Percentiles rank a stretch among this genome's conserved stretches.
These are phyloP conservation scores for Amylocarpus encephaloides DNA, from an alignment of 2,329 filamentous ascomycete species.

Conservation along the genomic window DNA sequence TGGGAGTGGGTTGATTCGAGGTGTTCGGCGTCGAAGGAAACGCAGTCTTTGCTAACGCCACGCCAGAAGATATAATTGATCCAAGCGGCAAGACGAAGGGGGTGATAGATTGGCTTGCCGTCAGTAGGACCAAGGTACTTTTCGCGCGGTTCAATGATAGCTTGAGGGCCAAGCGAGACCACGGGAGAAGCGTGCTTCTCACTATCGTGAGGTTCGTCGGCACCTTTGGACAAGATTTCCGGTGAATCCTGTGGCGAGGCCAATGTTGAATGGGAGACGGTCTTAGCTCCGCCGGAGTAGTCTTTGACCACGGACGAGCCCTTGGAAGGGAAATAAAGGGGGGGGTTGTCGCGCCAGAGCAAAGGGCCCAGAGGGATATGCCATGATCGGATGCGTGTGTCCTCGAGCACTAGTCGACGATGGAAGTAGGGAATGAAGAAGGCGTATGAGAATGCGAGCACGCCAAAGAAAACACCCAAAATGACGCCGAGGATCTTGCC, in stretches of 20 bases:
- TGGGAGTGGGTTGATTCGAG: conserved; percentile 61
- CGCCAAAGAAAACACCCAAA: conserved; percentile 54
- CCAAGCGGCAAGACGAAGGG: conserved; percentile 63
- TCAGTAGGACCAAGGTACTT: conserved; percentile 55
- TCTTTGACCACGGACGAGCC: conserved; percentile 58
- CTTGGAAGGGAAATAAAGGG: conserved; percentile 46
- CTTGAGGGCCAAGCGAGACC: background rate
- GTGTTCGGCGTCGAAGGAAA: too few species aligned
- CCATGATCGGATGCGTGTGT: conserved; percentile 58
- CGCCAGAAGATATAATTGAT: conserved; percentile 60
- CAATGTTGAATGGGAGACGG: conserved; percentile 34
- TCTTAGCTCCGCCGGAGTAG: conserved; percentile 41
- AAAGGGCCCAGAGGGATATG: conserved; percentile 57
- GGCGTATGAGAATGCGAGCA: conserved; percentile 52
- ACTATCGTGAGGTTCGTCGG: conserved; percentile 58
- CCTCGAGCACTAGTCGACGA: conserved; percentile 61
- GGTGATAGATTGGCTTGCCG: conserved; percentile 67
- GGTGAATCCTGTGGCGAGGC: conserved; percentile 55
- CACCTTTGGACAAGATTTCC: conserved; percentile 50
- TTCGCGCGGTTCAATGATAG: background rate
- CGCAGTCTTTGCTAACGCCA: conserved; percentile 73
- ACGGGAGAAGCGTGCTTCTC: conserved; percentile 35
- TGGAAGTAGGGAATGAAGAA: conserved; percentile 71
- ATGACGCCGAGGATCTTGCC: conserved; percentile 64
- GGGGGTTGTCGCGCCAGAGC: conserved; percentile 51